phyloP scores from a whole-genome alignment of 768 basidiomycete species.

The Termitomyces sp. region DNA sequence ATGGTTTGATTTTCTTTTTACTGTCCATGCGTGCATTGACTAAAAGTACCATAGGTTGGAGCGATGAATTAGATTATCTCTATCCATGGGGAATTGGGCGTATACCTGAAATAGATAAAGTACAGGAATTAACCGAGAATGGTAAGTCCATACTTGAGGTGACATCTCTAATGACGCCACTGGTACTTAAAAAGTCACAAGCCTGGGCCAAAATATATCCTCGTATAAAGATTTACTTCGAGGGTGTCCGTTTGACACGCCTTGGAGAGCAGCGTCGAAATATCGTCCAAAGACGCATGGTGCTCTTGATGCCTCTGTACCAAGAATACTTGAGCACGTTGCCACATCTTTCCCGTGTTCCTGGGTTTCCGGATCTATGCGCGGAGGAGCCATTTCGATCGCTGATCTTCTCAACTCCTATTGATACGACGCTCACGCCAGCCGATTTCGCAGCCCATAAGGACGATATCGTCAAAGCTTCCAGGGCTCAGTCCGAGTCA shows the following conservation, averaged over 20 bases:
- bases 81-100: neutral
- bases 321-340: neutral
- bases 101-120: constrained; percentile 16
- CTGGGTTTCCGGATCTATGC: constrained; percentile 14
- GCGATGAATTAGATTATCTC: constrained; percentile 6
- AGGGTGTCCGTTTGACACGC: constrained; percentile 7
- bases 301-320: neutral
- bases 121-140: constrained; percentile 19
- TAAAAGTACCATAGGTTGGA: neutral
- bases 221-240: constrained; percentile 12
- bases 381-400: constrained; percentile 16
- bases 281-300: neutral
- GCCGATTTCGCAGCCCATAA: constrained; percentile 7
- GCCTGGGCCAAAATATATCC: constrained; percentile 22
- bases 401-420: constrained; percentile 16
- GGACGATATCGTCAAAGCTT: constrained; percentile 7
- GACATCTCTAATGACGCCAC: neutral
- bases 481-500: constrained; percentile 17
- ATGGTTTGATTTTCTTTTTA: constrained; percentile 2
- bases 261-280: constrained; percentile 1
- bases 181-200: neutral
- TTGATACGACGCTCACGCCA: neutral
- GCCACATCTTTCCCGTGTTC: neutral
- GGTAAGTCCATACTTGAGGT: constrained; percentile 6
- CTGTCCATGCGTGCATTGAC: neutral